Percentiles rank a stretch among this genome's conserved stretches.
Conservation (phyloP, 1,139 yeast species). For the Magnusiomyces clavatus region DNA sequence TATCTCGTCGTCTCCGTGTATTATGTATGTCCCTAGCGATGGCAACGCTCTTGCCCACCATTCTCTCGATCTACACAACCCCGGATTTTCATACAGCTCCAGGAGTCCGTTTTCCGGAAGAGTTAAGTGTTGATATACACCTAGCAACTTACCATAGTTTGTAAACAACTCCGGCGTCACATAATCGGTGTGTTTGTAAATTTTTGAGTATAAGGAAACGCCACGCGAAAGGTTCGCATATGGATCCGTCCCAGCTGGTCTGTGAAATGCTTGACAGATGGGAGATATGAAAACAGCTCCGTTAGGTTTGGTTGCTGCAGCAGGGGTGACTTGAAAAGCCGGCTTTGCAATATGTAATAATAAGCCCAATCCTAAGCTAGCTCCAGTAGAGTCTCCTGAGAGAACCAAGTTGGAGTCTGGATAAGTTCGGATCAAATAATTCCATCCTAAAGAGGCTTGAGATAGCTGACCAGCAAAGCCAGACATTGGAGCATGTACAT, state of each 20-base stretch:
- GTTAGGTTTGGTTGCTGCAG: constrained; percentile 26
- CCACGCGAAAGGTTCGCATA: too few relatives aligned
- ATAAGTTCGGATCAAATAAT: constrained; percentile 19
- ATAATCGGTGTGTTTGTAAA: neutral
- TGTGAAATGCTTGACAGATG: neutral
- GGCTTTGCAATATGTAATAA: constrained; percentile 32
- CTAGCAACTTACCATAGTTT: constrained; percentile 2
- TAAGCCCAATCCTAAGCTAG: constrained; percentile 34
- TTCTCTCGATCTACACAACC: constrained; percentile 29
- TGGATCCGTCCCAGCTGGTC: too few relatives aligned
- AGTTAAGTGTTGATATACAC: constrained; percentile 4
- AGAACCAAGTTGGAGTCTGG: constrained; percentile 28
- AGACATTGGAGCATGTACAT: constrained; percentile 24
- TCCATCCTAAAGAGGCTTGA: constrained; percentile 30
- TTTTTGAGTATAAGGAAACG: too few relatives aligned
- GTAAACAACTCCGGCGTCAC: constrained; percentile 4
- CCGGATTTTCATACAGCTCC: constrained; percentile 33
- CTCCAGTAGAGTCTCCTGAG: constrained; percentile 41
- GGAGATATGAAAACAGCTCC: constrained; percentile 38
- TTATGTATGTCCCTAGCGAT: constrained; percentile 30
- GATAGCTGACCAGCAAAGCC: constrained; percentile 27
- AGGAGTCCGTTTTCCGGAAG: constrained; percentile 13
- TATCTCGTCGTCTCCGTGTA: constrained; percentile 37
- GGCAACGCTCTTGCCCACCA: constrained; percentile 40
- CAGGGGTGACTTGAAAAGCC: constrained; percentile 17